phyloP scores from a whole-genome alignment of 2,329 filamentous ascomycete genomes.

The Ophiocordyceps camponoti-floridani region DNA sequence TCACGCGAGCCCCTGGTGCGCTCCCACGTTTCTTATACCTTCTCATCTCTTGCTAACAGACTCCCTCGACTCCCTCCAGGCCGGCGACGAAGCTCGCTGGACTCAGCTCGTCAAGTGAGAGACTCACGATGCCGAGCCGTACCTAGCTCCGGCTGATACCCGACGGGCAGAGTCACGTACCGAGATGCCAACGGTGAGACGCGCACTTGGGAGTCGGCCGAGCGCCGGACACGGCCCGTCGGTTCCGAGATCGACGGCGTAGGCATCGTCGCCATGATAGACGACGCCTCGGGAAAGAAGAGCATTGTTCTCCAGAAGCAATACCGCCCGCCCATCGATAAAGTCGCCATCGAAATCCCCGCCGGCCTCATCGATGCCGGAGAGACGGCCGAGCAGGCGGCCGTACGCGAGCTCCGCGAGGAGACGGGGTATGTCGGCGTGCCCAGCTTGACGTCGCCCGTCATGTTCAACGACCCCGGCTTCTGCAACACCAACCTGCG shows the following conservation, averaged over 20 bases:
- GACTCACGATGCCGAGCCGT: neutral
- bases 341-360: conserved; percentile 43
- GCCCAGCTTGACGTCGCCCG: conserved; percentile 36
- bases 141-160: neutral
- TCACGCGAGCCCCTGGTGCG: conserved; percentile 26
- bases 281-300: conserved; percentile 31
- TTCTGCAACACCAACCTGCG: conserved; percentile 50
- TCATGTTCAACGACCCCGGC: conserved; percentile 50
- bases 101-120: conserved; percentile 38
- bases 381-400: conserved; percentile 42
- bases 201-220: conserved; percentile 55
- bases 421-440: conserved; percentile 48
- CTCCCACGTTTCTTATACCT: neutral
- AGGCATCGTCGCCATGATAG: conserved; percentile 52
- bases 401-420: conserved; percentile 45
- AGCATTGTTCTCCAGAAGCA: conserved; percentile 46
- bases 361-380: conserved; percentile 45
- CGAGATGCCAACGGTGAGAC: conserved; percentile 38
- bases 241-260: conserved; percentile 50
- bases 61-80: conserved; percentile 19
- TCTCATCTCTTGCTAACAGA: neutral
- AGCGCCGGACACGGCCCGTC: conserved; percentile 48
- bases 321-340: conserved; percentile 43
- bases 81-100: conserved; percentile 37
- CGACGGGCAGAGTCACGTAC: conserved; percentile 35